These are phyloP conservation scores for Xylariaceae sp. DNA, from an alignment of 2,329 filamentous ascomycete genomes.

Conservation along the genomic window DNA sequence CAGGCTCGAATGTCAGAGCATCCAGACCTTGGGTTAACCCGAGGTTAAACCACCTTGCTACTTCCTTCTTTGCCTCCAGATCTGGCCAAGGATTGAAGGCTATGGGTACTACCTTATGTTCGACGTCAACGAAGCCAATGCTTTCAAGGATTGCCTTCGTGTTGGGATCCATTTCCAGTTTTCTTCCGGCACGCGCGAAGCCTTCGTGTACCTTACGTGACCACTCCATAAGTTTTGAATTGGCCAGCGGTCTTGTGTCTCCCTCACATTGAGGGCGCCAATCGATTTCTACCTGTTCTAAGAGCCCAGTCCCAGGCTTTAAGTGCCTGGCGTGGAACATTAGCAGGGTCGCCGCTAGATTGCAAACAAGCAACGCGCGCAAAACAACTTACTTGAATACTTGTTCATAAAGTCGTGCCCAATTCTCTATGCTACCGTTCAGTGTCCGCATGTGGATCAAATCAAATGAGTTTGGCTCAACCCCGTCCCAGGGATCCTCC, in stretches of 20 bases:
- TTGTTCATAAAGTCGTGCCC: constrained; percentile 69
- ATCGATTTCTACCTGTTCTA: constrained; percentile 91
- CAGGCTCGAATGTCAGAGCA: constrained; percentile 67
- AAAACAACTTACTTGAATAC: constrained; percentile 54
- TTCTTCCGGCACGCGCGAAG: constrained; percentile 60
- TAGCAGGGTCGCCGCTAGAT: neutral
- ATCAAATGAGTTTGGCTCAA: constrained; percentile 61
- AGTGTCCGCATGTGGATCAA: constrained; percentile 79
- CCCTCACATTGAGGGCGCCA: constrained; percentile 70
- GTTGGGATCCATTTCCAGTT: constrained; percentile 55
- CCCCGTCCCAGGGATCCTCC: constrained; percentile 63
- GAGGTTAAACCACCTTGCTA: constrained; percentile 81
- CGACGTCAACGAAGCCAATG: constrained; percentile 76
- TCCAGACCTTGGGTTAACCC: constrained; percentile 70
- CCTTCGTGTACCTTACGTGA: constrained; percentile 63
- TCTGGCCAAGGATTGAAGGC: constrained; percentile 71
- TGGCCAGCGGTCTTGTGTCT: constrained; percentile 34
- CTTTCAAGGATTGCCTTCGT: constrained; percentile 59
- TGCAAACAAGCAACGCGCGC: neutral
- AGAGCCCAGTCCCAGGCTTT: constrained; percentile 66
- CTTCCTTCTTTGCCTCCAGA: constrained; percentile 59
- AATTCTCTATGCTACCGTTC: constrained; percentile 71
- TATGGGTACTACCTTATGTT: constrained; percentile 62
- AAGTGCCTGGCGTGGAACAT: constrained; percentile 57
- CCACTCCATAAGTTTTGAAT: constrained; percentile 64